Conservation (phyloP, 305 asterid genomes). For the Fraxinus dipetala region DNA sequence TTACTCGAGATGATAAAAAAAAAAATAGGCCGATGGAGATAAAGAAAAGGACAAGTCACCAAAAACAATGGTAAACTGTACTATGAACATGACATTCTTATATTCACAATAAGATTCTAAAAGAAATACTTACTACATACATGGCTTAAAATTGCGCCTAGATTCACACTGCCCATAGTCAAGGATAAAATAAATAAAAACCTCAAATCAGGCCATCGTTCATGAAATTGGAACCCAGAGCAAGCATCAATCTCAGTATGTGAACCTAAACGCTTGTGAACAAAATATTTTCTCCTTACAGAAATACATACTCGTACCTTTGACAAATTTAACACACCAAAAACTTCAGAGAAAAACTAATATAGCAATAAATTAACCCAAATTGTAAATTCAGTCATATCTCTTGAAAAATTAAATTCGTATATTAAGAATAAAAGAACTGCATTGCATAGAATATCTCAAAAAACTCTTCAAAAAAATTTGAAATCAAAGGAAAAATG, state of each 20-base stretch:
- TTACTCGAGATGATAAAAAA: conserved; percentile 22
- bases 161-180: background rate
- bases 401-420: background rate
- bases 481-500: background rate
- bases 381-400: background rate
- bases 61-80: conserved; percentile 28
- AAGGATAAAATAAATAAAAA: background rate
- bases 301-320: background rate
- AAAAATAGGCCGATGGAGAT: conserved; percentile 25
- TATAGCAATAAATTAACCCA: background rate
- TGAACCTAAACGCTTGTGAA: background rate
- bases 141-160: background rate
- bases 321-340: background rate
- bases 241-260: background rate
- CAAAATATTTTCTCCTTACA: background rate
- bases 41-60: conserved; percentile 48
- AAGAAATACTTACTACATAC: background rate
- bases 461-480: background rate
- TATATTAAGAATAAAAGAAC: background rate
- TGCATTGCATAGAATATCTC: background rate
- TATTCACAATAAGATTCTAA: conserved; percentile 13
- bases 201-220: background rate
- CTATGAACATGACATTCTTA: conserved; percentile 38
- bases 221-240: background rate
- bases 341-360: background rate